Evolutionary conservation across 345 rosid species (phyloP).

Genomic region (Clarkia xantiana): DNA sequence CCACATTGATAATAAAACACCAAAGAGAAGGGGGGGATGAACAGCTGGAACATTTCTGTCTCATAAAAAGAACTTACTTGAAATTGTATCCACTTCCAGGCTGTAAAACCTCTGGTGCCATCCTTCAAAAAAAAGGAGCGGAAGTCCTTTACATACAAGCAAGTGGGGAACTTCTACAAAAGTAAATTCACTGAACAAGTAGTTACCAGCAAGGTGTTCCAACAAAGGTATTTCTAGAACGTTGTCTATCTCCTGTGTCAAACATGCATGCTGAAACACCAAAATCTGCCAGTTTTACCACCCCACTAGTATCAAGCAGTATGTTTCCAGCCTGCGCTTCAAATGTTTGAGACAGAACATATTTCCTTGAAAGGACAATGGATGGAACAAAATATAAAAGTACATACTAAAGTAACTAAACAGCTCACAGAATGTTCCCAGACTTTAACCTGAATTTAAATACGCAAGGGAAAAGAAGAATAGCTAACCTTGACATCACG

Average conservation of each 20-base stretch:
- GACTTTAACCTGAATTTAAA: no score
- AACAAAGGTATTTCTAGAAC: slow-evolving; percentile 90
- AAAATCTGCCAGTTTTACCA: slow-evolving; percentile 90
- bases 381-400: no score
- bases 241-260: slow-evolving; percentile 90
- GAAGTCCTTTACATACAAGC: background rate
- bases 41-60: background rate
- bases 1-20: no score
- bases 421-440: no score
- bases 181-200: background rate
- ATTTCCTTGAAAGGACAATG: background rate
- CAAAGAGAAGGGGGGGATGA: no score
- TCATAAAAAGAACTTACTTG: slow-evolving; percentile 44
- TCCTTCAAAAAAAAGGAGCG: slow-evolving; percentile 39
- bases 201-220: slow-evolving; percentile 98
- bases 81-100: slow-evolving; percentile 96
- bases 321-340: slow-evolving; percentile 84
- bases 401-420: no score
- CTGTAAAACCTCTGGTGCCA: slow-evolving; percentile 99
- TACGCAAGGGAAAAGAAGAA: background rate
- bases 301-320: slow-evolving; percentile 67
- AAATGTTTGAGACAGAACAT: background rate
- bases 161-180: background rate
- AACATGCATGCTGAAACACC: slow-evolving; percentile 99
- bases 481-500: slow-evolving; percentile 85